Conservation (phyloP, 116 monocot genomes). For the Trichopus zeylanicus region DNA sequence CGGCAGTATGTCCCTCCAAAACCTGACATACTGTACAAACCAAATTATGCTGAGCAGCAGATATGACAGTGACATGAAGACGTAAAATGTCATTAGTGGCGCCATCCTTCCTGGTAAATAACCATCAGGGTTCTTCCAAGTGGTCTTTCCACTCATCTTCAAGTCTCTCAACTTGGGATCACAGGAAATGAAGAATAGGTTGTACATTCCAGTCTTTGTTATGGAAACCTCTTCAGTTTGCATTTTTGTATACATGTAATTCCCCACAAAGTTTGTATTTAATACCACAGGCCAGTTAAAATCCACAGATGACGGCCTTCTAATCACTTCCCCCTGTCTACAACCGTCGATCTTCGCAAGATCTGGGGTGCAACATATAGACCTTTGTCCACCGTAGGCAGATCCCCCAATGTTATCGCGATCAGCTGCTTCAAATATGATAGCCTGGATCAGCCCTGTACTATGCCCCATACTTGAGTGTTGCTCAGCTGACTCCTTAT, state of each 20-base stretch:
- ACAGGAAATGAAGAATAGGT: slow-evolving; percentile 89
- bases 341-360: slow-evolving; percentile 88
- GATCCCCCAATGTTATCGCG: slow-evolving; percentile 91
- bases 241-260: slow-evolving; percentile 39
- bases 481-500: slow-evolving; percentile 56
- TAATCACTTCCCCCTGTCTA: slow-evolving; percentile 85
- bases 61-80: slow-evolving; percentile 78
- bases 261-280: slow-evolving; percentile 60
- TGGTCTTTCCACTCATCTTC: slow-evolving; percentile 69
- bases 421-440: slow-evolving; percentile 92
- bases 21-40: slow-evolving; percentile 75
- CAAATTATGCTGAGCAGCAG: slow-evolving; percentile 54
- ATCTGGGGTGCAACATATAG: slow-evolving; percentile 96
- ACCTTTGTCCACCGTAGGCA: slow-evolving; percentile 93
- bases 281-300: slow-evolving; percentile 64
- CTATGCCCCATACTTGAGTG: slow-evolving; percentile 80
- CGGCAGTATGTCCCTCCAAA: slow-evolving; percentile 77
- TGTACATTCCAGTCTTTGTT: slow-evolving; percentile 91
- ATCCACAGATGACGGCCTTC: slow-evolving; percentile 62
- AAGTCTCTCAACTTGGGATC: slow-evolving; percentile 83
- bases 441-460: slow-evolving; percentile 83
- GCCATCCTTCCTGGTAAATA: slow-evolving; percentile 97
- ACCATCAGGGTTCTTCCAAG: slow-evolving; percentile 89
- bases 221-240: slow-evolving; percentile 38
- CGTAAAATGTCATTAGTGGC: slow-evolving; percentile 76